Evolutionary conservation across 2,329 filamentous ascomycete species (phyloP), one percentile per base, ranked within the genome.

Genomic region (Proliferodiscus dingleyae): DNA sequence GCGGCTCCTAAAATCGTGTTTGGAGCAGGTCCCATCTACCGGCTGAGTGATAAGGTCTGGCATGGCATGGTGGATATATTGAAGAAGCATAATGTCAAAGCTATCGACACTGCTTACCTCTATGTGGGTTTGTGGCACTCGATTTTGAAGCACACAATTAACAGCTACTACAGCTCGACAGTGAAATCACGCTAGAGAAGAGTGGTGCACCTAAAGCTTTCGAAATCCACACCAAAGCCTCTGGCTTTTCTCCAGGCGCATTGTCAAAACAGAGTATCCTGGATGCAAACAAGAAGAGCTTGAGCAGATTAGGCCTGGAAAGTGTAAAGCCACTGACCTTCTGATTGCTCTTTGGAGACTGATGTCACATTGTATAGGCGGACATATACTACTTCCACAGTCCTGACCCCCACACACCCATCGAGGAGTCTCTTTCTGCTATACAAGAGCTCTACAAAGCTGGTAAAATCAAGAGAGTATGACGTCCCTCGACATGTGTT

Each of bases 381-480:
- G 88, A 93, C 64, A 85, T 87, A 50, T 82, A 83, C 62, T 68
- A 64, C 39, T 52, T 68, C 19, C 66, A 68, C 36, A 41, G 55
- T 1, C 64, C 66, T 3, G 64, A 67, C 45, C 56, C 55, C 24
- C 36, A 16, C 3, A 57, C 53, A 2, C 61, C 66, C 2, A 51
- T 68, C n/a, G 58, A 62, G 28, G 58, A 64, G 24, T 61, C 61
- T 4, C 53, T 67, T 5, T 41, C 50, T 11, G 64, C 51, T 2
- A 61, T 68, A 29, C 55, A 63, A 28, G 55, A 62, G 21, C 33
- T 66, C 6, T 61, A 68, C 51, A 32, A 47, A 3, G 49, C 47
- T 1, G 64, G 64, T 3, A 64, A 61, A 43, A 64, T 68, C 54
- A 60, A 61, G 21, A 45, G 51, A 7, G 62, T 67, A 44, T 86